phyloP scores from a whole-genome alignment of 2,329 filamentous ascomycete species.

The Ophiostoma piceae region DNA sequence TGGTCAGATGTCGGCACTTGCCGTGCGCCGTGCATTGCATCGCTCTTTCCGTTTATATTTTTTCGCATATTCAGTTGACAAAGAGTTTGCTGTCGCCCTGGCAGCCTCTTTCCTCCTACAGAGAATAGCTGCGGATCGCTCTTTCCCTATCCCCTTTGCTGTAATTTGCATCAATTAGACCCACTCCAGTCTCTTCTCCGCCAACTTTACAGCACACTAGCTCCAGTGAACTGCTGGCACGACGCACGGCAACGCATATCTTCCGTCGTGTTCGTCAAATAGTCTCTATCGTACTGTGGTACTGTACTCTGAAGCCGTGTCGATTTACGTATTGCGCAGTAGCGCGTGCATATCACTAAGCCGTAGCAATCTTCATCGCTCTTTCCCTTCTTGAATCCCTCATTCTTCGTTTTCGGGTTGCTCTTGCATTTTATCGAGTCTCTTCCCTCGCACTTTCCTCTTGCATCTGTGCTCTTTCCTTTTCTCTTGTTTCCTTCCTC shows the following conservation, averaged over 20 bases:
- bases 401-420: constrained; percentile 3
- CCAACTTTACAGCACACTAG: not conserved
- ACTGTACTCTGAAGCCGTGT: not conserved
- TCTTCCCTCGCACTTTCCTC: not conserved
- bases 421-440: not conserved
- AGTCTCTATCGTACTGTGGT: not conserved
- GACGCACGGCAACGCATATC: constrained; percentile 4
- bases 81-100: not conserved
- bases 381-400: not conserved
- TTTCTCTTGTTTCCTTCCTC: not conserved
- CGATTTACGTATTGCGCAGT: constrained; percentile 12
- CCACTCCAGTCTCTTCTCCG: not conserved
- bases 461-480: not conserved
- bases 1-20: not conserved
- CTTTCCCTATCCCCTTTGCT: constrained; percentile 3
- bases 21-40: not conserved
- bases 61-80: not conserved
- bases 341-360: constrained; percentile 6
- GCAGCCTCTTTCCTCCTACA: not conserved
- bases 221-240: not conserved
- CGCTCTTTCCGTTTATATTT: not conserved
- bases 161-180: not conserved
- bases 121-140: not conserved
- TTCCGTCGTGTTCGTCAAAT: constrained; percentile 5
- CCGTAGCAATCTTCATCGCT: not conserved